Base-by-base conservation (phyloP, 148 eudicot species). In the Nyssa sinensis region DNA sequence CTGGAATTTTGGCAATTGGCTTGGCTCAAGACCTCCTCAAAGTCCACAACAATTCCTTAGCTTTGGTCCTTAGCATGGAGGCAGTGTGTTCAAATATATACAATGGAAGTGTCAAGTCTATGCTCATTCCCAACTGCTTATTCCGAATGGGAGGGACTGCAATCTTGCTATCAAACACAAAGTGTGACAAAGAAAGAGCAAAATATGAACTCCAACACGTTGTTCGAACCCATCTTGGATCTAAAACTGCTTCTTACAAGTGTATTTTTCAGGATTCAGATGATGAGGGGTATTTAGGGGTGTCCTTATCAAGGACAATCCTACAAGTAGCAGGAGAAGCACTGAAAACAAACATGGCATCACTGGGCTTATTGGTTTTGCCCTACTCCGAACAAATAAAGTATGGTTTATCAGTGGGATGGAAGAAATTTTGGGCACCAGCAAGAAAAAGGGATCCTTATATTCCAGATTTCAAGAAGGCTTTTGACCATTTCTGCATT, bases 101-200 rank as follows among this genome's bases (percentile, higher is more conserved):
- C 57, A 35, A 12, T 24, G 85, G 88, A 5, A 81, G 67, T 57
- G 59, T 60, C 49, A 84, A 84, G 84, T 76, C 84, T 27, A 84
- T 84, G 87, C 73, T 84, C 23, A 84, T 84, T 60, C 78, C 85
- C 30, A 84, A 84, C 25, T 84, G 87, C 74, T 74, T 84, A 76
- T 84, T 84, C 66, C 70, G 87, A 6, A 75, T 84, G 68, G 87
- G 87, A 21, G 84, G 87, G 68, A 81, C 80, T 0, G 82, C 85
- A 0, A 67, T 74, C 71, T 66, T 84, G 73, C 81, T 84, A 34
- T 84, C 87, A 13, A 84, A 84, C 27, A 77, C 79, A 57, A 41
- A 31, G 6, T 70, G 39, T 12, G 83, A 79, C 21, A 62, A 72
- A 66, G 33, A 49, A 2, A 62, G 39, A 2, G 85, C 88, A 3